phyloP scores from a whole-genome alignment of 2,329 filamentous ascomycete species.

The Calonectria pteridis region DNA sequence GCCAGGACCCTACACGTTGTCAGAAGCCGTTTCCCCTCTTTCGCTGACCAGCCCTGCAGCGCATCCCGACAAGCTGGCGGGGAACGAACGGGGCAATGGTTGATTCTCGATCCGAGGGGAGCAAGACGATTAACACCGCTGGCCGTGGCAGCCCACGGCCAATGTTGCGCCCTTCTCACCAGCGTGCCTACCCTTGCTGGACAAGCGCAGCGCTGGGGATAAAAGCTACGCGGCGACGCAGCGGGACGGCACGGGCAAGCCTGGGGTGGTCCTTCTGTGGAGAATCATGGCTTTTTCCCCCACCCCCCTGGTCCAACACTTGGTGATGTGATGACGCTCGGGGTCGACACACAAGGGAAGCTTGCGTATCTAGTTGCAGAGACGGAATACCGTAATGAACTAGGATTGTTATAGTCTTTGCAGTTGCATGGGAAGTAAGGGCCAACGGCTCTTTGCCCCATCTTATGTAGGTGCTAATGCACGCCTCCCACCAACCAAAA shows the following conservation, averaged over 20 bases:
- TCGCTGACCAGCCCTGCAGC: background rate
- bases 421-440: background rate
- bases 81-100: background rate
- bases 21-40: background rate
- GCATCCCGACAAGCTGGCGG: background rate
- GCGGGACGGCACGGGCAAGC: background rate
- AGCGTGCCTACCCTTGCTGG: background rate
- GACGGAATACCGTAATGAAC: background rate
- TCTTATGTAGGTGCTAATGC: background rate
- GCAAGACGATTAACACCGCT: background rate
- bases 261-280: background rate
- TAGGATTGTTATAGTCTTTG: background rate
- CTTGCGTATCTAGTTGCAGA: background rate
- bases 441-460: background rate
- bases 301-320: background rate
- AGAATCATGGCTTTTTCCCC: background rate
- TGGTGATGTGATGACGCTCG: background rate
- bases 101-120: background rate
- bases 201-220: background rate
- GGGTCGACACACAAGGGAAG: background rate
- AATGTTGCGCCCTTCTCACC: background rate
- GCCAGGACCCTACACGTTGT: constrained; percentile 2
- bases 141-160: background rate
- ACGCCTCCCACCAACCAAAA: background rate
- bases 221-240: background rate